Percentiles rank a stretch among this genome's conserved stretches.
phyloP scores from a whole-genome alignment of 176 grass and related monocot species.

The Raddia distichophylla region DNA sequence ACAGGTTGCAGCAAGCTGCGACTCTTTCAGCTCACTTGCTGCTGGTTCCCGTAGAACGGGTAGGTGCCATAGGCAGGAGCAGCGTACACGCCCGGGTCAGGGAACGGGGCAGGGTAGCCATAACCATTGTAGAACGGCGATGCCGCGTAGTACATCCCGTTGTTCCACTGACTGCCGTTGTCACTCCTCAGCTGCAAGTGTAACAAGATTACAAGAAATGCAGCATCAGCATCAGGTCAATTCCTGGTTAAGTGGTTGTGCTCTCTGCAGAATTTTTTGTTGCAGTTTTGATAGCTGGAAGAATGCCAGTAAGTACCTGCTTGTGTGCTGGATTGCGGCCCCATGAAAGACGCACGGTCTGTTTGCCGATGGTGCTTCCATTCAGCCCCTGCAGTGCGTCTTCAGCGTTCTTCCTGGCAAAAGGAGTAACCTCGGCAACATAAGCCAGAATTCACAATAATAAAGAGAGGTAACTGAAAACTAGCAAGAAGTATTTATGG shows the following conservation, averaged over 20 bases:
- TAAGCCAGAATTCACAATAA: background rate
- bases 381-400: slow-evolving; percentile 89
- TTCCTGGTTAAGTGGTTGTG: background rate
- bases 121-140: slow-evolving; percentile 84
- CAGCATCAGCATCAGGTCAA: slow-evolving; percentile 1
- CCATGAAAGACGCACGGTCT: slow-evolving; percentile 92
- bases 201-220: background rate
- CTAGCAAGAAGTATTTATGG: background rate
- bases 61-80: slow-evolving; percentile 74
- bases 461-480: background rate
- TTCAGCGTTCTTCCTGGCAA: slow-evolving; percentile 80
- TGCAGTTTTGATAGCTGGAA: background rate
- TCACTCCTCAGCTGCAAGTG: slow-evolving; percentile 62
- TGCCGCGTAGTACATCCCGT: slow-evolving; percentile 74
- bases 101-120: slow-evolving; percentile 74
- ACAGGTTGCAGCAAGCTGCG: background rate
- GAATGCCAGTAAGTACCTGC: slow-evolving; percentile 45
- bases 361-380: slow-evolving; percentile 76
- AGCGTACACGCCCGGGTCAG: slow-evolving; percentile 86
- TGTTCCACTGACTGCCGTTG: slow-evolving; percentile 79
- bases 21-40: slow-evolving; percentile 73
- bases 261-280: background rate
- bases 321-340: slow-evolving; percentile 94
- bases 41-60: slow-evolving; percentile 82
- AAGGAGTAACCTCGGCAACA: background rate